Evolutionary conservation across 2,329 filamentous ascomycete genomes (phyloP).

Genomic region (Epichloe elymi): DNA sequence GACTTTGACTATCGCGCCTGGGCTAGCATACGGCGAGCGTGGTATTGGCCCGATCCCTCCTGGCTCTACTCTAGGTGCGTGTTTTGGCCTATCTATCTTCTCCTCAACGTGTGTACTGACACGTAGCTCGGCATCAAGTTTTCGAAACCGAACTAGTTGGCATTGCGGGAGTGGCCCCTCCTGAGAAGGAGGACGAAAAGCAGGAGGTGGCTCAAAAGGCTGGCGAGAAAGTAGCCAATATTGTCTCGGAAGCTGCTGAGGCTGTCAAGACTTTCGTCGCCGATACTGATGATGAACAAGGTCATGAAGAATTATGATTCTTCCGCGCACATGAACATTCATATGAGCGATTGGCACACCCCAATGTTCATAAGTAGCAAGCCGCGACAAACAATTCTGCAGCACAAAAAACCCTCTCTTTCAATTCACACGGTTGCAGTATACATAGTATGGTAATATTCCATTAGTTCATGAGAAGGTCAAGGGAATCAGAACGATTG

Average conservation of each 20-base stretch:
- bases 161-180: constrained; percentile 56
- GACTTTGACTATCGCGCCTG: constrained; percentile 79
- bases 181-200: constrained; percentile 7
- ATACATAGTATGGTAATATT: neutral
- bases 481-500: neutral
- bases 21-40: constrained; percentile 67
- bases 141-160: constrained; percentile 86
- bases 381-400: neutral
- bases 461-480: neutral
- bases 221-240: constrained; percentile 12
- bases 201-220: constrained; percentile 17
- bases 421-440: neutral
- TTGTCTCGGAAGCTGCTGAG: constrained; percentile 13
- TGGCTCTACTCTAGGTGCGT: constrained; percentile 60
- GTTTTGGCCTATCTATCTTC: constrained; percentile 3
- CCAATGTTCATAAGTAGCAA: neutral
- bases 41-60: constrained; percentile 72
- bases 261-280: constrained; percentile 36
- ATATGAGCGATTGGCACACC: neutral
- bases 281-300: constrained; percentile 41
- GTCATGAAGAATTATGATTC: constrained; percentile 47
- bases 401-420: neutral
- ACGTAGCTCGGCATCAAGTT: constrained; percentile 32
- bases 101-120: constrained; percentile 4
- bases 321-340: too few relatives aligned